phyloP scores from a whole-genome alignment of 495 filamentous ascomycete species.

The Lepidopterella palustris region DNA sequence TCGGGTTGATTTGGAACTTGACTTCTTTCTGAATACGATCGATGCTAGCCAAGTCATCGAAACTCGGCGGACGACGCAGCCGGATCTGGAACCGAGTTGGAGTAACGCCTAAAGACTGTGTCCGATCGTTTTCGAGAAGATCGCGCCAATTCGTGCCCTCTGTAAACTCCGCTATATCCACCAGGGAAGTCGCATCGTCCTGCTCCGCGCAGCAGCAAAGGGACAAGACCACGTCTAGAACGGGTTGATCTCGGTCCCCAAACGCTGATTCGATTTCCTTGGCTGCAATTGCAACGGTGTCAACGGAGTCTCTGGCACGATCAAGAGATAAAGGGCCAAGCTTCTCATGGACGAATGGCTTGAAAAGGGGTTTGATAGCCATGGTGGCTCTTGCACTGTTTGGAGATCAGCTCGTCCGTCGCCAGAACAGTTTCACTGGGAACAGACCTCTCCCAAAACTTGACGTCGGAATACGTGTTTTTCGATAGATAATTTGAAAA shows the following conservation, averaged over 20 bases:
- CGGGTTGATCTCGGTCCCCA: slow-evolving; percentile 1
- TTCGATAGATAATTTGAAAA: neutral
- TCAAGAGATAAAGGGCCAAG: slow-evolving; percentile 9
- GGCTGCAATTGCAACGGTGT: slow-evolving; percentile 10
- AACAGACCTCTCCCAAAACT: slow-evolving; percentile 10
- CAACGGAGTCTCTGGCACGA: slow-evolving; percentile 1
- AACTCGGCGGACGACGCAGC: neutral
- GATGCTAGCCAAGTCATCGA: slow-evolving; percentile 11
- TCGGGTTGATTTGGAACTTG: neutral
- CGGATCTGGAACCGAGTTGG: slow-evolving; percentile 6
- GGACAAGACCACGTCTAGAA: slow-evolving; percentile 15
- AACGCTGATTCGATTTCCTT: slow-evolving; percentile 12
- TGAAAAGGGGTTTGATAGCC: slow-evolving; percentile 15
- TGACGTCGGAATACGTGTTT: slow-evolving; percentile 2
- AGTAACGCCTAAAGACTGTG: neutral
- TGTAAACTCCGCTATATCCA: neutral
- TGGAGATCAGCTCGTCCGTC: neutral
- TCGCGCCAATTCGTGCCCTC: neutral
- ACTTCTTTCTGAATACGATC: slow-evolving; percentile 1
- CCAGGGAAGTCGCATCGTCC: neutral
- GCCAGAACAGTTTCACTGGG: neutral
- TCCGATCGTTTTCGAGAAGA: neutral
- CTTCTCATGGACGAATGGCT: slow-evolving; percentile 7
- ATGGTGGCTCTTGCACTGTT: slow-evolving; percentile 14
- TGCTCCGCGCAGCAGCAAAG: slow-evolving; percentile 1